Evolutionary conservation across 441 rosid species (phyloP).

Genomic region (Erodium trifolium): DNA sequence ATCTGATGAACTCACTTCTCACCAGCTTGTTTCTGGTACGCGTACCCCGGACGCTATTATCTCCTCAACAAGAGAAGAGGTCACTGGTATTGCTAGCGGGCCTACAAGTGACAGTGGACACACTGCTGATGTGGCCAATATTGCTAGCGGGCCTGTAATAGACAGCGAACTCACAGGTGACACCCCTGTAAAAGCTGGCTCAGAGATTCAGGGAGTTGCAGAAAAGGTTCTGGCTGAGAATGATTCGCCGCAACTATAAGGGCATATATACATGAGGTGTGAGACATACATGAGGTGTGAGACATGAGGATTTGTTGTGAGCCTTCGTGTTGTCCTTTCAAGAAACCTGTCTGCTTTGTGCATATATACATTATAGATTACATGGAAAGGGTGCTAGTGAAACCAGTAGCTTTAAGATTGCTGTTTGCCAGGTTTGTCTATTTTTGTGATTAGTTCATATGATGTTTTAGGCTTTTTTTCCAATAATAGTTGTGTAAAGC

Average conservation of each 20-base stretch:
- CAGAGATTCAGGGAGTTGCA: slow-evolving; percentile 15
- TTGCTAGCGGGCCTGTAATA: slow-evolving; percentile 19
- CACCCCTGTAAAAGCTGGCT: slow-evolving; percentile 15
- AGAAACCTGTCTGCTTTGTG: background rate
- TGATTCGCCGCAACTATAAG: background rate
- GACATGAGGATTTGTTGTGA: background rate
- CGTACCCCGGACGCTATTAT: slow-evolving; percentile 17
- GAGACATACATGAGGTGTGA: background rate
- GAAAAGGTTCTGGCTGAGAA: slow-evolving; percentile 13
- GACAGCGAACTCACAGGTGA: slow-evolving; percentile 17
- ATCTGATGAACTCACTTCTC: slow-evolving; percentile 21
- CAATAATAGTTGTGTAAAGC: background rate
- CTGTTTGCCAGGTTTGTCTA: background rate
- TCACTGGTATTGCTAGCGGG: background rate
- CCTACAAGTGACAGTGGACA: no score
- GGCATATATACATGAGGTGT: no score
- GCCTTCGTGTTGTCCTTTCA: background rate
- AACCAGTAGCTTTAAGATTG: background rate
- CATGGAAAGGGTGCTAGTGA: background rate
- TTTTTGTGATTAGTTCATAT: background rate
- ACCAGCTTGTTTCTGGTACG: slow-evolving; percentile 21
- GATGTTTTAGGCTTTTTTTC: background rate
- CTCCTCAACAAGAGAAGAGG: slow-evolving; percentile 19
- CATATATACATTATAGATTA: background rate
- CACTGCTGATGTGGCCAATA: slow-evolving; percentile 14